A percentile compares a stretch with the other conserved stretches of the same genome.
Conservation (phyloP, 2,329 filamentous ascomycete species). For the Exophiala sideris region DNA sequence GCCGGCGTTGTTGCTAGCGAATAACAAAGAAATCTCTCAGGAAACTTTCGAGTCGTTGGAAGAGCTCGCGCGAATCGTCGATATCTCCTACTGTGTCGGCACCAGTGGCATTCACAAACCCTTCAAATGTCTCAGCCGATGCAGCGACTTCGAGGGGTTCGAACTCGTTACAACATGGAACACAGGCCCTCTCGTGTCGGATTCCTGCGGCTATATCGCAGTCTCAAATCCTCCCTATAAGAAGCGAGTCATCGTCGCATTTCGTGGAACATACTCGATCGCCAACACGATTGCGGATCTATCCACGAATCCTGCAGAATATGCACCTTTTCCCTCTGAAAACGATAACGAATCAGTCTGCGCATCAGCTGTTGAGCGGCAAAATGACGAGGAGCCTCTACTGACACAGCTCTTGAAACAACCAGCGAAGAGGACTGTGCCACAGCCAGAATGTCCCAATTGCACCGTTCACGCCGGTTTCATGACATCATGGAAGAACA, state of each 20-base stretch:
- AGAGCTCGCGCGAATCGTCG: slow-evolving; percentile 83
- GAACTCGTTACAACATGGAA: slow-evolving; percentile 83
- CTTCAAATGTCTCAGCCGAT: slow-evolving; percentile 81
- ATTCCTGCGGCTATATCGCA: slow-evolving; percentile 91
- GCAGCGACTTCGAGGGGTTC: slow-evolving; percentile 75
- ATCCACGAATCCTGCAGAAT: slow-evolving; percentile 83
- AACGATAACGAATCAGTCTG: slow-evolving; percentile 34
- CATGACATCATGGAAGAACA: slow-evolving; percentile 75
- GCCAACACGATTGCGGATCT: slow-evolving; percentile 88
- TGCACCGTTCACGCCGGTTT: slow-evolving; percentile 95
- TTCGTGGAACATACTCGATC: slow-evolving; percentile 91
- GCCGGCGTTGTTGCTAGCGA: slow-evolving; percentile 9
- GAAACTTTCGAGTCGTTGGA: slow-evolving; percentile 77
- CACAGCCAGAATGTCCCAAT: slow-evolving; percentile 62
- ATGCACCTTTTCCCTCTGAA: slow-evolving; percentile 73
- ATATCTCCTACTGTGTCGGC: slow-evolving; percentile 92
- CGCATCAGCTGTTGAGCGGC: slow-evolving; percentile 3
- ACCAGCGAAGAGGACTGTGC: slow-evolving; percentile 29
- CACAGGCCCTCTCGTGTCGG: slow-evolving; percentile 78
- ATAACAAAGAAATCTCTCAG: slow-evolving; percentile 47
- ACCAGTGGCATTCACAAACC: slow-evolving; percentile 76
- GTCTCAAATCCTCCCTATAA: slow-evolving; percentile 66
- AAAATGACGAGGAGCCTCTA: slow-evolving; percentile 13
- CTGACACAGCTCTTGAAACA: slow-evolving; percentile 21
- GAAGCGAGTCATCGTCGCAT: slow-evolving; percentile 75